phyloP scores from a whole-genome alignment of 257 asterid genomes.

The Solanum tarapatanum region DNA sequence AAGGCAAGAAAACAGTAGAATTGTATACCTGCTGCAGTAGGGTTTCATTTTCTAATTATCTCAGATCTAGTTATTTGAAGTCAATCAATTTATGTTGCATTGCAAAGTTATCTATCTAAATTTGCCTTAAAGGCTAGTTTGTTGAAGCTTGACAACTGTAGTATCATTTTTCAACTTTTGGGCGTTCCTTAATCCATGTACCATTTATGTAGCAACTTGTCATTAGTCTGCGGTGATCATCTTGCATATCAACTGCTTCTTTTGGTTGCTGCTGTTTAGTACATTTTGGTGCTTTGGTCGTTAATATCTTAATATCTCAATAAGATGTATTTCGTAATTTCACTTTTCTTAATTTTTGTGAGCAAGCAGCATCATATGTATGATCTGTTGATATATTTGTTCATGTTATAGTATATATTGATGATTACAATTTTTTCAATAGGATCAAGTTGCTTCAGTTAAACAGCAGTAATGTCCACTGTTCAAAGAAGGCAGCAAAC shows the following conservation, averaged over 20 bases:
- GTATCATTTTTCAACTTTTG: not conserved
- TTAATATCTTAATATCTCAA: not conserved
- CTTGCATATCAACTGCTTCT: not conserved
- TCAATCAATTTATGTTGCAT: not conserved
- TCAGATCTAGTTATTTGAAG: not conserved
- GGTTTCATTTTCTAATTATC: not conserved
- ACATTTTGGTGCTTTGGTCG: not conserved
- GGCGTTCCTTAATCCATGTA: not conserved
- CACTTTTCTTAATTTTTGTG: not conserved
- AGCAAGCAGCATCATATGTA: not conserved
- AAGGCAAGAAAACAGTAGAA: not conserved
- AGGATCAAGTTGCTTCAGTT: not conserved
- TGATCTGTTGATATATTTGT: not conserved
- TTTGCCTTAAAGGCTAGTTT: not conserved
- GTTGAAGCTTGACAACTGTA: not conserved
- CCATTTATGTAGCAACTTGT: not conserved
- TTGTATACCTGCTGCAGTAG: not conserved
- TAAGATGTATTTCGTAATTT: not conserved
- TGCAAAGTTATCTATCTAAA: not conserved
- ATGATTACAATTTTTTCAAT: not conserved
- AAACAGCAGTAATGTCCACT: constrained; percentile 1
- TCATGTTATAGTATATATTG: not conserved
- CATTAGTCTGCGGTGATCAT: not conserved
- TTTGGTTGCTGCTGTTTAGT: not conserved
- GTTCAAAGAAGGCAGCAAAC: constrained; percentile 16